These are phyloP conservation scores for Actinidia arguta DNA, from an alignment of 179 eudicot species.

Conservation along the genomic window DNA sequence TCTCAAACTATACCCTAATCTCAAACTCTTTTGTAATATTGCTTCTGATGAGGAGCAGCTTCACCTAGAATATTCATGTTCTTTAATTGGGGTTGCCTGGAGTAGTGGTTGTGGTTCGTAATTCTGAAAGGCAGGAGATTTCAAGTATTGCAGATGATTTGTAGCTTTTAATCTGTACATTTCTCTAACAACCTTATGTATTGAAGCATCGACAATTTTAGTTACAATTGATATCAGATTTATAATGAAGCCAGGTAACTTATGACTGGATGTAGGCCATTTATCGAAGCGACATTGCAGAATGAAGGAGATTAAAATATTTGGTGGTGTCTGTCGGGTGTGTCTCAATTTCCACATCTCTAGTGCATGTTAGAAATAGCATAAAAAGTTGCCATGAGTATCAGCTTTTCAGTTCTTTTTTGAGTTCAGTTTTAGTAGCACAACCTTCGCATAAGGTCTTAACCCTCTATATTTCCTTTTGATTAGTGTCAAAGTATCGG, in stretches of 20 bases:
- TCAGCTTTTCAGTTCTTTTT: not conserved
- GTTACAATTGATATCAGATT: not conserved
- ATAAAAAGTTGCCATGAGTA: constrained; percentile 8
- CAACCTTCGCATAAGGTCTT: constrained; percentile 8
- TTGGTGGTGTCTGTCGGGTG: not conserved
- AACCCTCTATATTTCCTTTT: not conserved
- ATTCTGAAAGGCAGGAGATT: constrained; percentile 4
- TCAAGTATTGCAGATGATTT: not conserved
- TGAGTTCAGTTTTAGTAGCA: not conserved
- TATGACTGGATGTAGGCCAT: constrained; percentile 7
- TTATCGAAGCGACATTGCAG: constrained; percentile 3
- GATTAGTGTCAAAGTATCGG: not conserved
- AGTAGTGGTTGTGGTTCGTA: constrained; percentile 14
- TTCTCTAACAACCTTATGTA: constrained; percentile 2
- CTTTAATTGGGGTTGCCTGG: not conserved
- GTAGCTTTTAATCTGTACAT: constrained; percentile 12
- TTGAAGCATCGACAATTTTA: not conserved
- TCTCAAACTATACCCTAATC: not conserved
- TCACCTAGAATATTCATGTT: not conserved
- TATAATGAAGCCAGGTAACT: not conserved
- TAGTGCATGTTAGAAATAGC: not conserved
- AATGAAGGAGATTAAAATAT: constrained; percentile 4
- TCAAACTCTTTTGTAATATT: not conserved
- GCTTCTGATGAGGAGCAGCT: constrained; percentile 9
- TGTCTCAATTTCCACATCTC: constrained; percentile 3